These are phyloP conservation scores for Sclerotinia minor DNA, from an alignment of 2,329 filamentous ascomycete species.

Conservation along the genomic window DNA sequence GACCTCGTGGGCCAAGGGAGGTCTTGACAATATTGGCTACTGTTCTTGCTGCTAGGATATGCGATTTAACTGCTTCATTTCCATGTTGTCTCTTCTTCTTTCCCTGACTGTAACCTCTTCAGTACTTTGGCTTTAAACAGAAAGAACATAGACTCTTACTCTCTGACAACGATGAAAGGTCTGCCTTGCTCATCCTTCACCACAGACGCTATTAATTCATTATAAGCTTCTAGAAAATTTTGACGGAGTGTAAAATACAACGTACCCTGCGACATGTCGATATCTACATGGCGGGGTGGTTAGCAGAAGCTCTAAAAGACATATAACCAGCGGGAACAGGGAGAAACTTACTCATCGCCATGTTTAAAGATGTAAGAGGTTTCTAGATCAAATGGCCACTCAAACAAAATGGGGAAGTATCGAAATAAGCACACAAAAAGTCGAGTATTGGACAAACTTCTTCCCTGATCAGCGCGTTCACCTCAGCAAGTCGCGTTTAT, in stretches of 20 bases:
- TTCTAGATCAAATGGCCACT: conserved; percentile 25
- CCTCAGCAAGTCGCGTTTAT: conserved; percentile 31
- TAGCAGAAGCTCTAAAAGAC: conserved; percentile 35
- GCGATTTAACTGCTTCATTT: conserved; percentile 95
- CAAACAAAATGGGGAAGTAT: conserved; percentile 18
- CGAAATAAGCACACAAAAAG: conserved; percentile 10
- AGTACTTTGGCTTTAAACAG: conserved; percentile 30
- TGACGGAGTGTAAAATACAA: conserved; percentile 19
- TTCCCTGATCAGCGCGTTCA: conserved; percentile 32
- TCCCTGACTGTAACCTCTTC: conserved; percentile 67
- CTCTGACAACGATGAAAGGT: conserved; percentile 97
- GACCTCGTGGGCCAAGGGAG: conserved; percentile 88
- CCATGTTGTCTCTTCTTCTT: conserved; percentile 97
- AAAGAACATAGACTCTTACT: conserved; percentile 60
- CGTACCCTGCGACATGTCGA: conserved; percentile 82
- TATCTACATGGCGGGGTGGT: conserved; percentile 53
- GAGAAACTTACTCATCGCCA: conserved; percentile 59
- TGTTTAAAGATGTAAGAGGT: conserved; percentile 44
- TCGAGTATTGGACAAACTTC: conserved; percentile 18
- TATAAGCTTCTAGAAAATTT: conserved; percentile 31
- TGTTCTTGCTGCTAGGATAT: conserved; percentile 94
- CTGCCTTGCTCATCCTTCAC: conserved; percentile 97
- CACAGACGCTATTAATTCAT: conserved; percentile 56
- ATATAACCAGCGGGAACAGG: conserved; percentile 30
- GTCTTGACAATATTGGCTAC: conserved; percentile 97